Evolutionary conservation across 805 yeast species (phyloP), one percentile per base, ranked within the genome.

Genomic region (Suhomyces vadensis): DNA sequence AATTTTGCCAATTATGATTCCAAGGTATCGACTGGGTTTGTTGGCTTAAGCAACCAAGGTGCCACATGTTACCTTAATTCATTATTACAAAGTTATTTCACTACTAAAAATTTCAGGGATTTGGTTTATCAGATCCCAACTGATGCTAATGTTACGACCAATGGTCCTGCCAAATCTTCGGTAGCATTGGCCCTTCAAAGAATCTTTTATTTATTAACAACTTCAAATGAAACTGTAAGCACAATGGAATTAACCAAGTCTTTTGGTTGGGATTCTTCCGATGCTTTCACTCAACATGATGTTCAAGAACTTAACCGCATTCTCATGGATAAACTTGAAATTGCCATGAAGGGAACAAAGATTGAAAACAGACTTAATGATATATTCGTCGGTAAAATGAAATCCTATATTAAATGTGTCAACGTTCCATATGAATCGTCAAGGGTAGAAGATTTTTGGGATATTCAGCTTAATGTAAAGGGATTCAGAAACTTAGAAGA

Each of bases 51-150:
- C 52, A 94, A 94, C 59, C 99, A 94, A 69, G 99, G 99, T 50
- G 99, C 99, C 2, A 94, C 99, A 0, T 94, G 99, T 64, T 94
- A 94, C 65, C 77, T 94, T 60, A 94, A 94, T 63, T 92, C 98
- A 0, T 73, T 94, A 47, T 66, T 94, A 42, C 99, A 94, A 64
- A 87, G 96, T 8, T 86, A 94, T 54, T 94, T 75, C 62, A 88
- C 88, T 58, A 94, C 99, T 0, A 82, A 81, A 50, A 70, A 73
- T 23, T 94, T 94, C 67, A 77, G 97, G 50, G 81, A 82, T 55
- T 79, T 90, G 44, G 98, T 94, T 2, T 92, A 88, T 60, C 83
- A 83, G 55, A 91, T 94, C 43, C 98, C 98, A 1, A 86, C 97
- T 0, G 81, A 79, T 21, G 72, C 71, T 39, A 55, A 54, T 39